phyloP scores from a whole-genome alignment of 2,329 filamentous ascomycete species.

The Hypomyces rosellus region DNA sequence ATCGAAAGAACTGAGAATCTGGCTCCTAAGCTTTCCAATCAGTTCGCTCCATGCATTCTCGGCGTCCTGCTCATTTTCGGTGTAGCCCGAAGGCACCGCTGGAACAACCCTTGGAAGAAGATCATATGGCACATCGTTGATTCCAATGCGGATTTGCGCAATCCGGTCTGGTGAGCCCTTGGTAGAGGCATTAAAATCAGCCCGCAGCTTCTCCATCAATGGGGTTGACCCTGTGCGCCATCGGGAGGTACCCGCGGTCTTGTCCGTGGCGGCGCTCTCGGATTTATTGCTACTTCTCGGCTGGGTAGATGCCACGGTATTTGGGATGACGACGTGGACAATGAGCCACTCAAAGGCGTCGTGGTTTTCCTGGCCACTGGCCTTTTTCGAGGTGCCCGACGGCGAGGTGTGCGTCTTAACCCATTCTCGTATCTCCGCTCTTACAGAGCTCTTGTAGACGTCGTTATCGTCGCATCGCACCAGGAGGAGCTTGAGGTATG shows the following conservation, averaged over 20 bases:
- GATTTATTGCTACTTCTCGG: slow-evolving; percentile 56
- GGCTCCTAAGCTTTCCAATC: slow-evolving; percentile 75
- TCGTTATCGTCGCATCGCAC: slow-evolving; percentile 95
- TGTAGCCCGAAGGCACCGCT: slow-evolving; percentile 56
- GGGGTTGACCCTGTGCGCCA: slow-evolving; percentile 77
- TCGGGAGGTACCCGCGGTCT: slow-evolving; percentile 60
- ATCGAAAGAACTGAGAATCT: slow-evolving; percentile 87
- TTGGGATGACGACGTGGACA: slow-evolving; percentile 83
- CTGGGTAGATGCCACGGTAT: slow-evolving; percentile 73
- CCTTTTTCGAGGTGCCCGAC: slow-evolving; percentile 46
- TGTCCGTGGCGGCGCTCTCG: slow-evolving; percentile 56
- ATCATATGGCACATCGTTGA: slow-evolving; percentile 63
- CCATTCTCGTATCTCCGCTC: slow-evolving; percentile 83
- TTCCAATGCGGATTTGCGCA: slow-evolving; percentile 74
- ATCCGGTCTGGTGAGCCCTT: slow-evolving; percentile 72
- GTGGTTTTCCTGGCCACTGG: slow-evolving; percentile 77
- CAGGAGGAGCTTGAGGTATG: slow-evolving; percentile 86
- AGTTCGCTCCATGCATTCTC: slow-evolving; percentile 80
- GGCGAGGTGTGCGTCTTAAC: slow-evolving; percentile 68
- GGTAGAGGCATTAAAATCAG: slow-evolving; percentile 73
- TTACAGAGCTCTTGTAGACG: slow-evolving; percentile 74
- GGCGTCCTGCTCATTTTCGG: slow-evolving; percentile 69
- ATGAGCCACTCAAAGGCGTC: slow-evolving; percentile 97
- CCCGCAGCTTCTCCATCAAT: slow-evolving; percentile 79
- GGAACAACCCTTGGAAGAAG: slow-evolving; percentile 56